Evolutionary conservation across 345 rosid genomes (phyloP).

Genomic region (Citrus cavaleriei): DNA sequence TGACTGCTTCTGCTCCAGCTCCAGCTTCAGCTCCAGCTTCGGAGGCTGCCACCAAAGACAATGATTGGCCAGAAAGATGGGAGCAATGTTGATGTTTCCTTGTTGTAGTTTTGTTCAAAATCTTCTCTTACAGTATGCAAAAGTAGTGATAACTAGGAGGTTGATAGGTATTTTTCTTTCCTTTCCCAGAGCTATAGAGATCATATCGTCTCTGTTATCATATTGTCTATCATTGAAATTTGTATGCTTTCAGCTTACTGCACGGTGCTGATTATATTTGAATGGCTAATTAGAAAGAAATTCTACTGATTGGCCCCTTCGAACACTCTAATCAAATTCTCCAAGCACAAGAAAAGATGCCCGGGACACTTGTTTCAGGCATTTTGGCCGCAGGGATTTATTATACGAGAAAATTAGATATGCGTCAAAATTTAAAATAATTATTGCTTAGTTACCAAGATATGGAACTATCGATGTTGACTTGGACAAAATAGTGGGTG

Average conservation of each 20-base stretch:
- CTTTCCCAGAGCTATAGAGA: not conserved
- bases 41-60: constrained; percentile 17
- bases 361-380: not conserved
- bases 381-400: not conserved
- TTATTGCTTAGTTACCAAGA: not conserved
- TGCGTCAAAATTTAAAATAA: not conserved
- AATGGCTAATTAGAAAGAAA: constrained; percentile 4
- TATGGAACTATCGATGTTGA: not conserved
- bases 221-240: not conserved
- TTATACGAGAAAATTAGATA: not conserved
- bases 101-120: constrained; percentile 17
- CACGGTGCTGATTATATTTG: constrained; percentile 9
- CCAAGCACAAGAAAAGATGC: not conserved
- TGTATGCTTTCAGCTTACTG: constrained; percentile 1
- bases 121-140: not conserved
- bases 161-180: not conserved
- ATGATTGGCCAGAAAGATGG: constrained; percentile 23
- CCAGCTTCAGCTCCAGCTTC: constrained; percentile 5
- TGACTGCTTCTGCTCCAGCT: constrained; percentile 33
- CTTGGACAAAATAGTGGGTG: not conserved
- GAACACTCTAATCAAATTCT: not conserved
- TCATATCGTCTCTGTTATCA: not conserved
- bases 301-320: not conserved
- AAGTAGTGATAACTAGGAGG: constrained; percentile 10
- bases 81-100: not conserved